Evolutionary conservation across 2,329 filamentous ascomycete species (phyloP).

Genomic region (Aspergillus terreus): DNA sequence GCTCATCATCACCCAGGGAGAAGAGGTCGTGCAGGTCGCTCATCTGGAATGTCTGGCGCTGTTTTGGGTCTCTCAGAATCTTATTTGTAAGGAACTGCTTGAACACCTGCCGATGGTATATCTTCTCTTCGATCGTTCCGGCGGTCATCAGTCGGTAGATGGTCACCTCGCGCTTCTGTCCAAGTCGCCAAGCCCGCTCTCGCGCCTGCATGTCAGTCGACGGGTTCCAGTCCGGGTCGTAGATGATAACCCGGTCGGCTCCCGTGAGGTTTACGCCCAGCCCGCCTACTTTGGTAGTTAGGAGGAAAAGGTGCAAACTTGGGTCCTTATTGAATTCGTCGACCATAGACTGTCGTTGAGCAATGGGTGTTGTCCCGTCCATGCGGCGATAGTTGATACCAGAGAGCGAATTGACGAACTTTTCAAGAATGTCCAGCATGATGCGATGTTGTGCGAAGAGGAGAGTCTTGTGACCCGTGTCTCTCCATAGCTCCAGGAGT

Average conservation of each 20-base stretch:
- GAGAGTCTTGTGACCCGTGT: slow-evolving; percentile 87
- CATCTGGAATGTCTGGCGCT: slow-evolving; percentile 84
- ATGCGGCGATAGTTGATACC: slow-evolving; percentile 79
- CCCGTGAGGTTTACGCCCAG: slow-evolving; percentile 92
- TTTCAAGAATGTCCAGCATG: slow-evolving; percentile 92
- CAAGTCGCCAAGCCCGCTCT: slow-evolving; percentile 91
- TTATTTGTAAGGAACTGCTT: slow-evolving; percentile 98
- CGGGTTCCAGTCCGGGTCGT: slow-evolving; percentile 98
- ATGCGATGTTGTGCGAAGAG: slow-evolving; percentile 90
- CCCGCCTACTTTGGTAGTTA: slow-evolving; percentile 94
- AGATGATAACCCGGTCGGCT: slow-evolving; percentile 94
- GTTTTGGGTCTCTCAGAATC: slow-evolving; percentile 88
- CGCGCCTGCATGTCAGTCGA: slow-evolving; percentile 94
- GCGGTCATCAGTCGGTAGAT: slow-evolving; percentile 98
- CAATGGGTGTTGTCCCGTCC: slow-evolving; percentile 89
- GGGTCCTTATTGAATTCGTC: slow-evolving; percentile 87
- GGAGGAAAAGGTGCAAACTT: slow-evolving; percentile 77
- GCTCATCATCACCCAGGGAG: slow-evolving; percentile 65
- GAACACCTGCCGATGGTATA: slow-evolving; percentile 97
- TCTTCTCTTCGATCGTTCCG: slow-evolving; percentile 98
- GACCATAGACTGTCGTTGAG: slow-evolving; percentile 81
- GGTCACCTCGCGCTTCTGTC: slow-evolving; percentile 90
- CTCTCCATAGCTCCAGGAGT: slow-evolving; percentile 82
- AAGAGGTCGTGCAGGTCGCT: slow-evolving; percentile 91
- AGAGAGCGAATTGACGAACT: slow-evolving; percentile 65